These are phyloP conservation scores for Simplicillium sp. DNA, from an alignment of 2,329 filamentous ascomycete genomes.

Conservation along the genomic window DNA sequence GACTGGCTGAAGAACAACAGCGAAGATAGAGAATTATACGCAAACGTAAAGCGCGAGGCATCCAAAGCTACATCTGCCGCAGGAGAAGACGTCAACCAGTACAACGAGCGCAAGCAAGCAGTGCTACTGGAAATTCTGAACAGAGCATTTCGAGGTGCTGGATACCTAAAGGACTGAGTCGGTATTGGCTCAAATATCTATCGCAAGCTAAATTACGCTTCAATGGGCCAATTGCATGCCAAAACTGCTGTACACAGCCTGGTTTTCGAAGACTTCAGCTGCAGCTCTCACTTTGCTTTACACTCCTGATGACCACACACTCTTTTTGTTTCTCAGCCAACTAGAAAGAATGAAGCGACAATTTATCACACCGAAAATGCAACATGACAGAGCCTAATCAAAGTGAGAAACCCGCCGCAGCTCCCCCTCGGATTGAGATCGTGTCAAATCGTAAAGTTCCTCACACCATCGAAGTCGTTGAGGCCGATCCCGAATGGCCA, in stretches of 20 bases:
- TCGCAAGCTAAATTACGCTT: too few species aligned
- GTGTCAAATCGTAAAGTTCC: slow-evolving; percentile 3
- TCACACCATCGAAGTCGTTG: slow-evolving; percentile 4
- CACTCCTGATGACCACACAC: too few species aligned
- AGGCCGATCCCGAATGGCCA: slow-evolving; percentile 4
- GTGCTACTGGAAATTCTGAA: slow-evolving; percentile 25
- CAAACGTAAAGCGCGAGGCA: slow-evolving; percentile 24
- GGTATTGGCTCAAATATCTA: background rate
- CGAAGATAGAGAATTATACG: slow-evolving; percentile 30
- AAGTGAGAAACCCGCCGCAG: too few species aligned
- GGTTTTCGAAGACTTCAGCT: too few species aligned
- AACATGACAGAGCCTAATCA: too few species aligned
- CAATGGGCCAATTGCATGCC: too few species aligned
- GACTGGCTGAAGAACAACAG: slow-evolving; percentile 26
- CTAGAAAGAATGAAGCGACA: too few species aligned
- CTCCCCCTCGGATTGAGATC: too few species aligned
- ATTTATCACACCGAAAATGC: too few species aligned
- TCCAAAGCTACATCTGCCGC: slow-evolving; percentile 15
- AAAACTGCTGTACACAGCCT: too few species aligned
- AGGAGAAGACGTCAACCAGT: slow-evolving; percentile 24
- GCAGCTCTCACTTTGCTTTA: too few species aligned
- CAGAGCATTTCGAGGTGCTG: slow-evolving; percentile 10
- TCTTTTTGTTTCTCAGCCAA: too few species aligned
- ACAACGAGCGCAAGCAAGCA: slow-evolving; percentile 28
- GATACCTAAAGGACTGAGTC: background rate